phyloP scores from a whole-genome alignment of 495 filamentous ascomycete genomes.

The Lasiosphaeria miniovina region DNA sequence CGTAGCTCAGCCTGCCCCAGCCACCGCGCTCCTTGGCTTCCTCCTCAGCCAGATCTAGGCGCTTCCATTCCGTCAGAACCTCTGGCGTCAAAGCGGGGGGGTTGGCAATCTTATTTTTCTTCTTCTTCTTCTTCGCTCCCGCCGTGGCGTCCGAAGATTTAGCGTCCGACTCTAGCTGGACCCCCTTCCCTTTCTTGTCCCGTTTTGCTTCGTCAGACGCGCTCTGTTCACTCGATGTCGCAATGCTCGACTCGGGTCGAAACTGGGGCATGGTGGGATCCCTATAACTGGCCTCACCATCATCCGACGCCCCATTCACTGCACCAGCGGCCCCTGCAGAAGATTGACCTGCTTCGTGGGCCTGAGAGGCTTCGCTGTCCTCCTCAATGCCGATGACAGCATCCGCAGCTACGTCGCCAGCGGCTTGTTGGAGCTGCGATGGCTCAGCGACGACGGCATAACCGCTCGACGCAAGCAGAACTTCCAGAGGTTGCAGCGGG shows the following conservation, averaged over 20 bases:
- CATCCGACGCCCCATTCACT: conserved; percentile 1
- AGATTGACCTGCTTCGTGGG: neutral
- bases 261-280: conserved; percentile 74
- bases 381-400: neutral
- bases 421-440: neutral
- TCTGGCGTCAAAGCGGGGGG: neutral
- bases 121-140: neutral
- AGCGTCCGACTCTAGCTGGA: neutral
- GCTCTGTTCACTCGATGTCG: conserved; percentile 11
- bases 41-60: conserved; percentile 59
- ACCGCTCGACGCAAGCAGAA: conserved; percentile 50
- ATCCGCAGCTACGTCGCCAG: neutral
- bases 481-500: conserved; percentile 36
- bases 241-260: conserved; percentile 32
- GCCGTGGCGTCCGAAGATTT: neutral
- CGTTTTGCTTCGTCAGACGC: no score
- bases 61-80: conserved; percentile 46
- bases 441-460: conserved; percentile 38
- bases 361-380: neutral
- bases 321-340: neutral
- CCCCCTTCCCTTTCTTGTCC: no score
- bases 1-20: conserved; percentile 65
- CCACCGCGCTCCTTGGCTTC: conserved; percentile 68
- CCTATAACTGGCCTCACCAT: conserved; percentile 25
- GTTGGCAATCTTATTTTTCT: neutral